Evolutionary conservation across 352 stramenopile species (phyloP), one percentile per base, ranked within the genome.

Genomic region (Globisporangium emineosum): DNA sequence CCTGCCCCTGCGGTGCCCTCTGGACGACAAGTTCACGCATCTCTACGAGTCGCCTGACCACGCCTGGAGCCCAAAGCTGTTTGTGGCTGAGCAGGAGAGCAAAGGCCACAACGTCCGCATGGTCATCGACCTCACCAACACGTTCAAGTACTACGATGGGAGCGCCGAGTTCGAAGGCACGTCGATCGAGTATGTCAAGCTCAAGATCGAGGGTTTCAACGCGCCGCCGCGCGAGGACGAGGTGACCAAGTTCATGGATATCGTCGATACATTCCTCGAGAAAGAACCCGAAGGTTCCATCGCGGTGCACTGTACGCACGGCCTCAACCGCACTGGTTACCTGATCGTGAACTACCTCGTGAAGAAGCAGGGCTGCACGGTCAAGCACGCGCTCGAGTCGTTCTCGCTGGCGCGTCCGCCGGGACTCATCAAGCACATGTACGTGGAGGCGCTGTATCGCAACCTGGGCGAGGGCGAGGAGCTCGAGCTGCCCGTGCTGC

Each of bases 101-200:
- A 67, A 69, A 8, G 62, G 73, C 0, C 58, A 81, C 2, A 66
- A 88, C 57, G 72, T 93, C 21, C 78, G 86, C 21, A 75, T 93
- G 60, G 65, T 94, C 37, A 83, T 94, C 29, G 86, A 94, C 55
- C 73, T 94, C 37, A 94, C 86, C 17, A 94, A 94, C 60, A 94
- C 86, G 19, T 82, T 77, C 65, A 91, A 92, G 64, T 94, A 94
- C 66, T 94, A 94, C 72, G 67, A 90, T 54, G 86, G 86, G 12
- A 67, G 64, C 2, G 42, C 60, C 2, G 81, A 77, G 57, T 89
- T 94, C 49, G 56, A 70, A 8, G 62, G 75, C 30, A 75, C 74
- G 4, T 60, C 49, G 2, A 69, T 93, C 32, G 60, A 86, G 61
- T 94, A 94, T 63, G 76, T 86, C 25, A 94, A 94, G 60, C 74